A percentile compares a stretch with the other conserved stretches of the same genome.
Conservation (phyloP, 371 early-diverging fungal genomes). For the Mucor ambiguus region DNA sequence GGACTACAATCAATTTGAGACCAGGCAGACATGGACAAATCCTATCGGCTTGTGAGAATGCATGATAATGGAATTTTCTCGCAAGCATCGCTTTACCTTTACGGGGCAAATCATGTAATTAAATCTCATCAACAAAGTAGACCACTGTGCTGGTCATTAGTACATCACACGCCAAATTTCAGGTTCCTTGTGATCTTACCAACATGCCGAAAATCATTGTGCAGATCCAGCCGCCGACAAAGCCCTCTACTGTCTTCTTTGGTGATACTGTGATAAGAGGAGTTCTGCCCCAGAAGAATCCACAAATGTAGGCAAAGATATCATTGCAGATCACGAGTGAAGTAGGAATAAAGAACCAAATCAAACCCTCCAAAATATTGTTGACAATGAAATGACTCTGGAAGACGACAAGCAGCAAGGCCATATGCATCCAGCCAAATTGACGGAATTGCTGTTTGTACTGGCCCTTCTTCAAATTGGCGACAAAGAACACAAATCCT, state of each 20-base stretch:
- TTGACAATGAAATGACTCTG: conserved; percentile 94
- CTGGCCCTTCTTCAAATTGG: conserved; percentile 88
- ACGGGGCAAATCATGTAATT: conserved; percentile 90
- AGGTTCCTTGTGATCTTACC: conserved; percentile 40
- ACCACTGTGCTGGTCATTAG: conserved; percentile 29
- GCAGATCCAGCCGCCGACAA: conserved; percentile 91
- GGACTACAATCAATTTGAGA: conserved; percentile 46
- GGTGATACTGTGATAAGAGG: conserved; percentile 95
- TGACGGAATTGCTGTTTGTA: conserved; percentile 91
- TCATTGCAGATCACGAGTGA: conserved; percentile 98
- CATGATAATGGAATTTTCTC: neutral
- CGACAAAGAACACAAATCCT: conserved; percentile 94
- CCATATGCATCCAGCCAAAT: conserved; percentile 97
- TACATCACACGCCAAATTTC: neutral
- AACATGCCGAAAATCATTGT: conserved; percentile 89
- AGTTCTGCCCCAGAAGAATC: conserved; percentile 94
- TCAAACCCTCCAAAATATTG: conserved; percentile 97
- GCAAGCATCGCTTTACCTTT: conserved; percentile 33
- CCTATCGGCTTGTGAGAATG: conserved; percentile 20
- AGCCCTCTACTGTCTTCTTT: conserved; percentile 99
- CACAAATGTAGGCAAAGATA: conserved; percentile 97
- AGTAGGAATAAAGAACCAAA: conserved; percentile 93
- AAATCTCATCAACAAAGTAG: conserved; percentile 59
- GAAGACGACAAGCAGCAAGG: conserved; percentile 84
- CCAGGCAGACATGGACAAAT: conserved; percentile 51